phyloP scores from a whole-genome alignment of 139 green algal genomes.

The Chlorella sp. region DNA sequence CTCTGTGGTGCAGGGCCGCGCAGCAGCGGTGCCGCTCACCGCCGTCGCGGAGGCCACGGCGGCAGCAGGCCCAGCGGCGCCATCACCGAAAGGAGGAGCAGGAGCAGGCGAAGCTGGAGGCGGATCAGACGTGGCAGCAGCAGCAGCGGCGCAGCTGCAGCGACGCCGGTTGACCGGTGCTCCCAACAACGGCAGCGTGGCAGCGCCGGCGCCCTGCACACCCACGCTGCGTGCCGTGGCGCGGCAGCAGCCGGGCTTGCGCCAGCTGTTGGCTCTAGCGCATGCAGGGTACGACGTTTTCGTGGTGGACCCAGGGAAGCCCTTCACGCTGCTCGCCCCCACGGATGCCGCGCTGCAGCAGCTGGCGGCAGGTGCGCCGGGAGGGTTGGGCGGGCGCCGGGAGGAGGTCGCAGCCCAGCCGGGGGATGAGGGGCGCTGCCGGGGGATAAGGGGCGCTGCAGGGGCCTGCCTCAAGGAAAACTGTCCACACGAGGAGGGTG shows the following conservation, averaged over 20 bases:
- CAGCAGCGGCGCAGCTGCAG: neutral
- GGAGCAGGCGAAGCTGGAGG: neutral
- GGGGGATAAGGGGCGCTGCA: neutral
- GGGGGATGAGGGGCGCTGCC: neutral
- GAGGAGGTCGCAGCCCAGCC: too few relatives aligned
- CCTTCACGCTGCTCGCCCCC: neutral
- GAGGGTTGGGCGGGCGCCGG: too few relatives aligned
- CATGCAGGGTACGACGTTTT: slow-evolving; percentile 7
- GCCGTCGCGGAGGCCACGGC: too few relatives aligned
- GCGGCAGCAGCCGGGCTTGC: neutral
- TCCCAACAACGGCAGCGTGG: neutral
- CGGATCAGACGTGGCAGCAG: neutral
- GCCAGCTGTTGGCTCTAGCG: slow-evolving; percentile 4
- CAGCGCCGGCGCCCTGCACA: neutral
- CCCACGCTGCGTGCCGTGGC: slow-evolving; percentile 13
- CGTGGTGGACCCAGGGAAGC: slow-evolving; percentile 7
- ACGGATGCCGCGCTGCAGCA: slow-evolving; percentile 1
- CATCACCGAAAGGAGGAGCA: neutral
- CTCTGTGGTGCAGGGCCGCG: too few relatives aligned
- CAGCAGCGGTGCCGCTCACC: too few relatives aligned
- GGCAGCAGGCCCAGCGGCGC: too few relatives aligned
- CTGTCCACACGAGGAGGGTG: too few relatives aligned
- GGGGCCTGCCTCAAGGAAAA: too few relatives aligned
- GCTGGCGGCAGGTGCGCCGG: slow-evolving; percentile 18
- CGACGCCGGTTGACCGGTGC: neutral